Base-by-base conservation (phyloP, 2,329 filamentous ascomycete genomes). In the Cytospora mali region DNA sequence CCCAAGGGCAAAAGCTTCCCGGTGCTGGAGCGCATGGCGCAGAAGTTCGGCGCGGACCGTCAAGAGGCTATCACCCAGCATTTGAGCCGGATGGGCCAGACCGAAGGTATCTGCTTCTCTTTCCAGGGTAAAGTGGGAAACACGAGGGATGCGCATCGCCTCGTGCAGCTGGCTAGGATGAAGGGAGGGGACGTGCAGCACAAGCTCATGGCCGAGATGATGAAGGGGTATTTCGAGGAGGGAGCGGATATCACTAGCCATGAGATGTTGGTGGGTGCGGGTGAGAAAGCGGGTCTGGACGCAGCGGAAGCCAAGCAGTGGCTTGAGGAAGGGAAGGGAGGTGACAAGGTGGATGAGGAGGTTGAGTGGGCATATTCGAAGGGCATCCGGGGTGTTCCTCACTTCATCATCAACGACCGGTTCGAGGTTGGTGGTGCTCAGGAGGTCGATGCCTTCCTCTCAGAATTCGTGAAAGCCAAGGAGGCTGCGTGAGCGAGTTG, bases 141-240 rank as follows among this genome's bases (percentile, higher is more conserved):
- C 70, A 94, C 92, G 21, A 81, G 91, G 23, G 90, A 96, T 69
- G 90, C 89, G 62, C 92, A 96, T 75, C 84, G 92, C 4, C 72
- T 94, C 64, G 82, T 93, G 51, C 86, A 93, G 76, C 81, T 93
- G 61, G 91, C 79, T 75, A 75, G 86, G 80, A 71, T 78, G 72
- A 73, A 76, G 62, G 74, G 77, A 4, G 21, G 46, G 13, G 61
- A 63, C 18, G 68, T 82, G 55, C 84, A 91, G 77, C 87, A 82
- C 39, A 76, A 77, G 55, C 81, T 91, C 14, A 81, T 89, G 27
- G 78, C 84, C 68, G 81, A 84, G 68, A 73, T 92, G 39, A 91
- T 92, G 80, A 77, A 77, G 54, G 80, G 84, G 55, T 89, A 89
- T 70, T 90, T 90, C 66, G 86, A 90, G 71, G 76, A 84, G 29